Base-by-base conservation (phyloP, 2,329 filamentous ascomycete species). In the Clonostachys chloroleuca region DNA sequence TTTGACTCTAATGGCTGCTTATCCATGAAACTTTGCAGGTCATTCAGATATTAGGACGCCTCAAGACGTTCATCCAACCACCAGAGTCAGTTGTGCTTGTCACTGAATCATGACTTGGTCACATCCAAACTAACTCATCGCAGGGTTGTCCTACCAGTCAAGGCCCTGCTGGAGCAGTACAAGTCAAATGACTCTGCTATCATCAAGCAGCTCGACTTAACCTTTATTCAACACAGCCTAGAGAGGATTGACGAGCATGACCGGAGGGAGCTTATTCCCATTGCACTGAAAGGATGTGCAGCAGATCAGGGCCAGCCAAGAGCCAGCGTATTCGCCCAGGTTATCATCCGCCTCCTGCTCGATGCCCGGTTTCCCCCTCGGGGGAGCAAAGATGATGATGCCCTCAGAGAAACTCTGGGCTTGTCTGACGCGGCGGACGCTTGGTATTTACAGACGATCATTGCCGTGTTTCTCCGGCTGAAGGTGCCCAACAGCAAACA, bases 81-180 rank as follows among this genome's bases (percentile, higher is more conserved):
- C 69, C 71, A 8, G 65, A 70, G 76, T 79, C 67, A 45, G 69
- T 55, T 35, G n/a, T 16, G n/a, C 36, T 18, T n/a, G 20, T 42
- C 4, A 18, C 46, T 30, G 24, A 30, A 30, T 51, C 45, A 51
- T 46, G 10, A 30, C 8, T 30, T 30, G 24, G 24, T 30, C 8
- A 30, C 24, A 30, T 30, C 24, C 24, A 30, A 10, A 30, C 16
- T 45, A 16, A 50, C 49, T 6, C 8, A 12, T 16, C 10, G 51
- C 52, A 78, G 78, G 43, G 83, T 96, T 53, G 77, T 92, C 46
- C 73, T 99, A 6, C 94, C 94, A 1, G 91, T 97, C 12, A 79
- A 82, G n/a, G 82, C 84, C 14, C 75, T 99, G 16, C 67, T 97
- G 47, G 86, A 91, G 56, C 94, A 97, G 64, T 96, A 95, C 75